Evolutionary conservation across 208 protist genomes (phyloP).

Genomic region (Crithidia acanthocephali): DNA sequence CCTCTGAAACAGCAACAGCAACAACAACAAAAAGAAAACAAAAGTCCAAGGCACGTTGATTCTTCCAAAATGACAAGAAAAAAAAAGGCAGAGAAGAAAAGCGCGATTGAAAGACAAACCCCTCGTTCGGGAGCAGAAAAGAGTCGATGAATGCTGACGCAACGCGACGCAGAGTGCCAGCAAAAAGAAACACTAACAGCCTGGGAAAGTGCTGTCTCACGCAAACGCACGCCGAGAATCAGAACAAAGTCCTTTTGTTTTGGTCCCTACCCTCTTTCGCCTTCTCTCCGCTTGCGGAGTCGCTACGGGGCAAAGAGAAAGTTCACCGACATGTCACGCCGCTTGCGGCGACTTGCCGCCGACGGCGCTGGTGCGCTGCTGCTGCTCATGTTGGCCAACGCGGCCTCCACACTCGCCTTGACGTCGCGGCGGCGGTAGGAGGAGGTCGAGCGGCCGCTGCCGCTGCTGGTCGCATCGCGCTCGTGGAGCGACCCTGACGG

Average conservation of each 20-base stretch:
- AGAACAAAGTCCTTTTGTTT: too few species aligned
- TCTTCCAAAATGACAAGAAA: too few species aligned
- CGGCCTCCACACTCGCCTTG: conserved; percentile 19
- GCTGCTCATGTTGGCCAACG: conserved; percentile 6
- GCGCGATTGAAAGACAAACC: too few species aligned
- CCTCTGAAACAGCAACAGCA: neutral
- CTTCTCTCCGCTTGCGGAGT: neutral
- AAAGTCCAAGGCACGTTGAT: too few species aligned
- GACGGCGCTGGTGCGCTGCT: conserved; percentile 6
- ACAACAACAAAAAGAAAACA: too few species aligned
- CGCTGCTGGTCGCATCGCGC: neutral
- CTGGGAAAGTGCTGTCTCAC: too few species aligned
- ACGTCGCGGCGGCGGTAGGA: conserved; percentile 16
- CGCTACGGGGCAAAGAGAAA: conserved; percentile 13
- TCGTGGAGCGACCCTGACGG: neutral
- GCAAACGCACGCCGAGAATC: too few species aligned
- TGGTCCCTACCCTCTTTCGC: neutral
- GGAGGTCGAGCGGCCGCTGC: conserved; percentile 12
- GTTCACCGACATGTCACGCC: conserved; percentile 16
- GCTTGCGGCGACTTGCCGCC: conserved; percentile 15
- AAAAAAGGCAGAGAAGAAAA: too few species aligned
- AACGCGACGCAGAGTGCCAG: too few species aligned
- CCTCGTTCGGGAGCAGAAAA: too few species aligned
- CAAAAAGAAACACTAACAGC: too few species aligned
- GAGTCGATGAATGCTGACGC: too few species aligned